Percentiles rank a stretch among this genome's conserved stretches.
phyloP scores from a whole-genome alignment of 192 early-diverging fungal genomes.

The Linnemannia exigua region DNA sequence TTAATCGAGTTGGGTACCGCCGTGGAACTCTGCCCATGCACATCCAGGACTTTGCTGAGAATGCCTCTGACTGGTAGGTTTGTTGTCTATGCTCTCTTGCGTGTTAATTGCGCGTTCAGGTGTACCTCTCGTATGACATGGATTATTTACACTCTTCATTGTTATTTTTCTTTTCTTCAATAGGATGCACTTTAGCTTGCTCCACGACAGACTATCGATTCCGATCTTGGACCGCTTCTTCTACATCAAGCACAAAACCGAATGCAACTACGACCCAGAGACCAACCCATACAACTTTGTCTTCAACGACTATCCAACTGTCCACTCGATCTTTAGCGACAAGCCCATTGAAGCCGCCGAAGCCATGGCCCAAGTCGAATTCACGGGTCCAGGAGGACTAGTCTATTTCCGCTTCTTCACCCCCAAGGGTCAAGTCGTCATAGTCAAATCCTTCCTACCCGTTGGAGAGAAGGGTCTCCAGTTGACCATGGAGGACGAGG shows the following conservation, averaged over 20 bases:
- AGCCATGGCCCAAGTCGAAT: slow-evolving; percentile 47
- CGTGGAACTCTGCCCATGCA: slow-evolving; percentile 53
- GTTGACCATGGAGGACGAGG: slow-evolving; percentile 55
- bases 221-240: slow-evolving; percentile 52
- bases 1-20: slow-evolving; percentile 37
- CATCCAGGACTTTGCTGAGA: slow-evolving; percentile 57
- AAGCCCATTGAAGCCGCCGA: slow-evolving; percentile 41
- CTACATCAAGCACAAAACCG: slow-evolving; percentile 39
- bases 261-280: slow-evolving; percentile 49
- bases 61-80: slow-evolving; percentile 46
- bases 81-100: not conserved
- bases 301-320: slow-evolving; percentile 51
- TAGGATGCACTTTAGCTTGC: slow-evolving; percentile 52
- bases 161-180: not conserved
- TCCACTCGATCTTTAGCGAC: slow-evolving; percentile 46
- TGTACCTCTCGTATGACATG: too few relatives aligned
- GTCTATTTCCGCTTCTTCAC: slow-evolving; percentile 56
- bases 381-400: slow-evolving; percentile 51
- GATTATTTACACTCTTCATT: not conserved
- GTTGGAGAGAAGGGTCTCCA: slow-evolving; percentile 52
- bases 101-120: too few relatives aligned
- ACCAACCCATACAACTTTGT: slow-evolving; percentile 56
- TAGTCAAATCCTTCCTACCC: slow-evolving; percentile 47
- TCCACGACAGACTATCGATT: slow-evolving; percentile 44
- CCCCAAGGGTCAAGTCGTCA: slow-evolving; percentile 37